phyloP scores from a whole-genome alignment of 2,329 filamentous ascomycete genomes.

The Colletotrichum acutatum region DNA sequence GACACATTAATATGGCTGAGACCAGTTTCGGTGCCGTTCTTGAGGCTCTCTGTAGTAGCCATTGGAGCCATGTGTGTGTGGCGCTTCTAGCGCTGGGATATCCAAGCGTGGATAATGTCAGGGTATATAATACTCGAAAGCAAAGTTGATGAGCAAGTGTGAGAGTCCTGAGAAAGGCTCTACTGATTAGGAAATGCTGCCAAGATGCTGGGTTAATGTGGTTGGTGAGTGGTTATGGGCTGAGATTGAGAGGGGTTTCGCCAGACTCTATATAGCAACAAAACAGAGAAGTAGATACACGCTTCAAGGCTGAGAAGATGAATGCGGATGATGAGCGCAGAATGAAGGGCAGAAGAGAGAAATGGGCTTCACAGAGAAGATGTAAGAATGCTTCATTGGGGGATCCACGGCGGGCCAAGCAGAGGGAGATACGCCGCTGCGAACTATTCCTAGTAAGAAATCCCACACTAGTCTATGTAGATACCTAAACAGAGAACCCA shows the following conservation, averaged over 20 bases:
- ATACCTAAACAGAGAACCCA: conserved; percentile 11
- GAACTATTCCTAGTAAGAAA: conserved; percentile 33
- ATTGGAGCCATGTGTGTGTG: conserved; percentile 29
- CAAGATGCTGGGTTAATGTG: background rate
- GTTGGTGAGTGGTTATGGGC: background rate
- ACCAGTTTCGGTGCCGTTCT: conserved; percentile 12
- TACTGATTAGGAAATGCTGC: background rate
- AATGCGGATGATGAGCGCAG: conserved; percentile 11
- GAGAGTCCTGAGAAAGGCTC: background rate
- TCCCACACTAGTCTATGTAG: conserved; percentile 28
- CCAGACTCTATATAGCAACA: conserved; percentile 23
- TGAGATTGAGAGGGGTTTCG: background rate
- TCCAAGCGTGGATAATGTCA: background rate
- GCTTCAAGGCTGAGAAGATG: background rate
- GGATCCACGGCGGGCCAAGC: conserved; percentile 15
- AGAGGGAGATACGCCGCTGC: conserved; percentile 23
- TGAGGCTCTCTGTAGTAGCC: conserved; percentile 7
- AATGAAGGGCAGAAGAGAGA: background rate
- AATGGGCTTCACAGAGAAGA: background rate
- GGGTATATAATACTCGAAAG: background rate
- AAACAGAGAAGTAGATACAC: background rate
- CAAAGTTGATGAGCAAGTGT: background rate
- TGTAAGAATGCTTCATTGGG: conserved; percentile 14
- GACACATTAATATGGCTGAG: conserved; percentile 20
- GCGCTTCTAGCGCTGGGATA: background rate